These are phyloP conservation scores for Metschnikowia koreensis DNA, from an alignment of 805 yeast species.

Conservation along the genomic window DNA sequence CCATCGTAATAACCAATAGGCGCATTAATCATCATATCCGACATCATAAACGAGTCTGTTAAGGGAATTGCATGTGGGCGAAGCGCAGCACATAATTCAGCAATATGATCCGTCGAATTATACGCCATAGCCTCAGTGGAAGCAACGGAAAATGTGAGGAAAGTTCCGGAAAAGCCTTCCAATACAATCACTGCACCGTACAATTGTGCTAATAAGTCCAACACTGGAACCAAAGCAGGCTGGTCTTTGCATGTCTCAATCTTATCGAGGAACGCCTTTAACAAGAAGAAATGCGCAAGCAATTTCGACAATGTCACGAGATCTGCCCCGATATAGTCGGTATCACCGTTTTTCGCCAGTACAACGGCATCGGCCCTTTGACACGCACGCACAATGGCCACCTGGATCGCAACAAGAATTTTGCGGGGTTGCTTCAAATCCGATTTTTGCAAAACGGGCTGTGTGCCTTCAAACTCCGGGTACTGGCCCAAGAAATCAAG, in stretches of 20 bases:
- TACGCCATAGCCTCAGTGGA: slow-evolving; percentile 47
- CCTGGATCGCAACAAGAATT: background rate
- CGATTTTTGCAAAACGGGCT: slow-evolving; percentile 29
- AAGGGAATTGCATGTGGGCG: slow-evolving; percentile 72
- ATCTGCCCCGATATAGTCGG: slow-evolving; percentile 48
- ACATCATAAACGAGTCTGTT: slow-evolving; percentile 80
- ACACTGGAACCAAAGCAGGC: slow-evolving; percentile 44
- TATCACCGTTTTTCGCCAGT: slow-evolving; percentile 34
- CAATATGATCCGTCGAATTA: slow-evolving; percentile 42
- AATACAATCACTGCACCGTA: slow-evolving; percentile 57
- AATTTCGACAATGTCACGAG: slow-evolving; percentile 49
- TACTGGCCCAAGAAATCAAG: slow-evolving; percentile 41
- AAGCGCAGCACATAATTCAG: slow-evolving; percentile 32
- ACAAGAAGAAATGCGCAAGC: slow-evolving; percentile 49
- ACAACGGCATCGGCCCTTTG: slow-evolving; percentile 30
- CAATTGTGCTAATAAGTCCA: slow-evolving; percentile 55
- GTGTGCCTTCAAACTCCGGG: slow-evolving; percentile 23
- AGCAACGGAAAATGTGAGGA: slow-evolving; percentile 62
- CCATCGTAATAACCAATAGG: slow-evolving; percentile 82
- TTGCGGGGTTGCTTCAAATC: slow-evolving; percentile 22
- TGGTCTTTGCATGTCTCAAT: slow-evolving; percentile 31
- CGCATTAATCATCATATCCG: slow-evolving; percentile 79
- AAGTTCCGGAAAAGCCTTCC: slow-evolving; percentile 69
- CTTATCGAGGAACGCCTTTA: slow-evolving; percentile 39
- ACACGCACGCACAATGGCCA: slow-evolving; percentile 32